Evolutionary conservation across 1,284 basidiomycete genomes (phyloP).

Genomic region (Ganoderma resinaceum): DNA sequence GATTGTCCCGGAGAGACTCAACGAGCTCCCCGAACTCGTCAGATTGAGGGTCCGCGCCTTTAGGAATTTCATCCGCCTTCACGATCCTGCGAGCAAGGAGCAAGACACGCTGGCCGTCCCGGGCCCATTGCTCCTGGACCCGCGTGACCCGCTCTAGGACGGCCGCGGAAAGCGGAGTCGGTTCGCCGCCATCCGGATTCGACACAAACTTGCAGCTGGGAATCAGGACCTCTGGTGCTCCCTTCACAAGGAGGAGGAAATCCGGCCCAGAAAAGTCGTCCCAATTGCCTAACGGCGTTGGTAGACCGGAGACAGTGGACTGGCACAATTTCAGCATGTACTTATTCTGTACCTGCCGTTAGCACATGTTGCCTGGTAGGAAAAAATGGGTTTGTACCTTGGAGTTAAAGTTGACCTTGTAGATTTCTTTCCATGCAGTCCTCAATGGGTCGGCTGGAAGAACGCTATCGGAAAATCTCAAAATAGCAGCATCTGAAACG

Average conservation of each 20-base stretch:
- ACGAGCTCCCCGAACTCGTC: conserved; percentile 49
- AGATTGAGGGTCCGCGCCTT: conserved; percentile 40
- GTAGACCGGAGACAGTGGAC: conserved; percentile 15
- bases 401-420: conserved; percentile 59
- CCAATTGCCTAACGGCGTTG: conserved; percentile 39
- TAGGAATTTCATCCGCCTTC: conserved; percentile 37
- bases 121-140: conserved; percentile 59
- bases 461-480: conserved; percentile 57
- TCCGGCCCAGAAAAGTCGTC: conserved; percentile 42
- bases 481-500: conserved; percentile 58
- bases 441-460: conserved; percentile 38
- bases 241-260: conserved; percentile 56
- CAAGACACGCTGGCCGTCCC: conserved; percentile 66
- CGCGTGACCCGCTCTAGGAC: conserved; percentile 42
- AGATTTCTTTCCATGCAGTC: conserved; percentile 39
- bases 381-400: conserved; percentile 37
- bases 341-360: conserved; percentile 50
- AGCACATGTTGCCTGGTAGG: neutral
- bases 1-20: conserved; percentile 45
- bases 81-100: conserved; percentile 49
- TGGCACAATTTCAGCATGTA: conserved; percentile 57
- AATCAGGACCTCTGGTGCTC: conserved; percentile 65
- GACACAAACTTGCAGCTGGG: conserved; percentile 52
- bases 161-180: conserved; percentile 43
- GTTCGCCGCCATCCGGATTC: conserved; percentile 41